A percentile compares a stretch with the other conserved stretches of the same genome.
Evolutionary conservation across 2,329 filamentous ascomycete genomes (phyloP).

Genomic region (Ceratocystis smalleyi): DNA sequence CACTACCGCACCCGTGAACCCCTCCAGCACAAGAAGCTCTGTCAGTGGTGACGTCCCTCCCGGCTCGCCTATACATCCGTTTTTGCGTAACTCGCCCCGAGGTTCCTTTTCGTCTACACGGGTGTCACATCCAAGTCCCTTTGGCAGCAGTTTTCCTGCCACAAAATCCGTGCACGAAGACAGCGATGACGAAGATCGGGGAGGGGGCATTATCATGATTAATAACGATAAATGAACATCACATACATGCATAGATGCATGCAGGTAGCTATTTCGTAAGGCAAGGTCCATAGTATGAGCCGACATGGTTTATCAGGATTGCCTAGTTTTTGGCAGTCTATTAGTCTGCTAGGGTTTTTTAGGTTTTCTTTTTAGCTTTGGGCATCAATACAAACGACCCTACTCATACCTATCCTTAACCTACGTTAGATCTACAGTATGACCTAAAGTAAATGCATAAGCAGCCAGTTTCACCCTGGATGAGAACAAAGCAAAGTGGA

Average conservation of each 20-base stretch:
- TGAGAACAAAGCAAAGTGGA: not conserved
- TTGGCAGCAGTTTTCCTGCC: slow-evolving; percentile 3
- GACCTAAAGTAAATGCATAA: no score
- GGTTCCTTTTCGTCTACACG: not conserved
- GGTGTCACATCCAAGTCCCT: slow-evolving; percentile 1
- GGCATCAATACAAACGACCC: no score
- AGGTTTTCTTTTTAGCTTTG: no score
- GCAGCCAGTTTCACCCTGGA: no score
- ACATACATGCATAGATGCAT: not conserved
- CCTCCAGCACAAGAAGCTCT: not conserved
- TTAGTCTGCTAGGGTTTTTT: no score
- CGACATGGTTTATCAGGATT: no score
- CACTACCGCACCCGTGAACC: slow-evolving; percentile 10
- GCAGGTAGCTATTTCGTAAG: no score
- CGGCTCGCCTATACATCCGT: slow-evolving; percentile 11
- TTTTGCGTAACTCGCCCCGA: slow-evolving; percentile 5
- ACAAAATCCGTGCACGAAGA: slow-evolving; percentile 6
- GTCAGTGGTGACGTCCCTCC: not conserved
- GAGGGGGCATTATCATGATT: slow-evolving; percentile 10
- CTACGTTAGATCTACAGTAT: no score
- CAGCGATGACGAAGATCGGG: slow-evolving; percentile 11
- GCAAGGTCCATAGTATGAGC: no score
- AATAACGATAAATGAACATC: slow-evolving; percentile 9
- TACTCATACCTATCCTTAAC: no score
- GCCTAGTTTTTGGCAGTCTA: no score